Base-by-base conservation (phyloP, 331 rosid genomes). In the Saraca asoca region DNA sequence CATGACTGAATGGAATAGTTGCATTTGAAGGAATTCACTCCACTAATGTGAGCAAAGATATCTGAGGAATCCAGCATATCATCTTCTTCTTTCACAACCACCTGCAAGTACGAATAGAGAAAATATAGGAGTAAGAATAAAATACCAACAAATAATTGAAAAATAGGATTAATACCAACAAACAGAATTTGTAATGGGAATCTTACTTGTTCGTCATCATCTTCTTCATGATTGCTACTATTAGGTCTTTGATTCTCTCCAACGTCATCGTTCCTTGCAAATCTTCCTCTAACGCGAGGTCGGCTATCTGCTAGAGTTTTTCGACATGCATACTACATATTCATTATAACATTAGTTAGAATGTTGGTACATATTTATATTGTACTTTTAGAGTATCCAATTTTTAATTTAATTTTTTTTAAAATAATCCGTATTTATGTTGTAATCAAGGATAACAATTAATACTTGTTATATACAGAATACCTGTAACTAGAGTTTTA, bases 1-100 rank as follows among this genome's bases (percentile, higher is more conserved):
- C 96, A 90, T 16, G 99, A 88, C 52, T 88, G 99, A 72, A 86
- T 86, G 56, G 92, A 86, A 72, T 78, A 86, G 88, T 79, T 90
- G 91, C 91, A 88, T 76, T 90, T 86, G 89, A 94, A 94, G 68
- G 99, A 90, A 87, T 94, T 94, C 71, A 94, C 99, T 13, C 99
- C 99, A 86, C 95, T 90, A 65, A 94, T 88, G 70, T 88, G 99
- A 62, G 97, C 88, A 80, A 90, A 90, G 50, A 94, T 90, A 64
- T 90, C 99, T 38, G 99, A 88, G 66, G 97, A 90, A 80, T 94
- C 97, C 79, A 83, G 89, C 97, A 94, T 80, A 29, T 87, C 91
- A 48, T 87, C 97, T 76, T 90, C 97, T 66, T 86, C 96, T 80
- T 88, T 94, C 87, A 90, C 93, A 77, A 79, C 88, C 57, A 85